Conservation (phyloP, 345 rosid genomes). For the Populus simonii region DNA sequence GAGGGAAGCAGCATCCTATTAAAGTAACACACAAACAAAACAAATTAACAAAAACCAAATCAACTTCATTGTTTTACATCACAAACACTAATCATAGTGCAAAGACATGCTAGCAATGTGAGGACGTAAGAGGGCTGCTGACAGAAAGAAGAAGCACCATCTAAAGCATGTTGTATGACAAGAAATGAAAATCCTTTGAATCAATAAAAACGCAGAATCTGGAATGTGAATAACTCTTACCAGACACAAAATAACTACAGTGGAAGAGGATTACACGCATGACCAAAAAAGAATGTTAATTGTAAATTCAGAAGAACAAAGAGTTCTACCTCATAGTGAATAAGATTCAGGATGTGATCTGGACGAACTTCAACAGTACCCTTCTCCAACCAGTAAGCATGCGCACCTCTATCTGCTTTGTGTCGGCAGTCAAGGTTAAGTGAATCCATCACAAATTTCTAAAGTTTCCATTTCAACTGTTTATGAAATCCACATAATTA, state of each 20-base stretch:
- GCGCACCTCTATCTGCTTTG: conserved; percentile 93
- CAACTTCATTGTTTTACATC: neutral
- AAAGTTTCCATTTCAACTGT: conserved; percentile 12
- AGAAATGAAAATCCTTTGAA: neutral
- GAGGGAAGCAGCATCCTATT: conserved; percentile 93
- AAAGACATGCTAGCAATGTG: neutral
- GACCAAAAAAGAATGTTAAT: neutral
- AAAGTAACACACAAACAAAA: conserved; percentile 9
- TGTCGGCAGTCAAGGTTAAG: conserved; percentile 48
- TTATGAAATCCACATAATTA: conserved; percentile 1
- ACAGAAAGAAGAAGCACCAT: neutral
- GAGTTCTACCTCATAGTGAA: conserved; percentile 81
- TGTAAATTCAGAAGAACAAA: neutral
- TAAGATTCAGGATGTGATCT: conserved; percentile 87
- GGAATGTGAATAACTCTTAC: neutral
- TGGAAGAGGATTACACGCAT: neutral
- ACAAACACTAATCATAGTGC: neutral
- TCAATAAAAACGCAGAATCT: neutral
- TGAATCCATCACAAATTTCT: neutral
- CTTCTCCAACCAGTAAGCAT: conserved; percentile 76
- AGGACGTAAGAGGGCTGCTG: neutral
- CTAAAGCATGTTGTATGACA: neutral
- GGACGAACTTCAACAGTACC: conserved; percentile 71
- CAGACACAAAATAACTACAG: neutral
- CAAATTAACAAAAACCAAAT: neutral